A percentile compares a stretch with the other conserved stretches of the same genome.
Conservation (phyloP, 208 protist species). For the Acanthamoeba healyi region DNA sequence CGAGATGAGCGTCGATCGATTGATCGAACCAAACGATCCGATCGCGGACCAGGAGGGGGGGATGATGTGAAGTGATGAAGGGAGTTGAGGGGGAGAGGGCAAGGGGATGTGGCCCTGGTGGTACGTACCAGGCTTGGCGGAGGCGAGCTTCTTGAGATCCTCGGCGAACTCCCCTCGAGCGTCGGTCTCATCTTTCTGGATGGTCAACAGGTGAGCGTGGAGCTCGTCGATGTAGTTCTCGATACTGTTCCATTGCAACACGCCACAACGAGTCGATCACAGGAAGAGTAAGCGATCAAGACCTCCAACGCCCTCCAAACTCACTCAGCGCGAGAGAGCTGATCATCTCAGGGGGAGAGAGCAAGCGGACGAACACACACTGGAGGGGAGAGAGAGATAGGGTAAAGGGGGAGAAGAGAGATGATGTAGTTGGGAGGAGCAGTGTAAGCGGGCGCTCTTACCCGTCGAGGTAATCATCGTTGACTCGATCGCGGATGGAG, state of each 20-base stretch:
- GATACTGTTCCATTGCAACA: neutral
- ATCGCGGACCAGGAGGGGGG: neutral
- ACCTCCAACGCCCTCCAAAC: too few species aligned
- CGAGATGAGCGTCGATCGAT: neutral
- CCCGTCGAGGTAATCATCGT: slow-evolving; percentile 59
- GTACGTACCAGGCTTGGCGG: slow-evolving; percentile 2
- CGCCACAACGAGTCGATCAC: too few species aligned
- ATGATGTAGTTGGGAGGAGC: neutral
- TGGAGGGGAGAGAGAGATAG: neutral
- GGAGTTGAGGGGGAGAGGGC: too few species aligned
- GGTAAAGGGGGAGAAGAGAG: neutral
- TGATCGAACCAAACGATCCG: neutral
- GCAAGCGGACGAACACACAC: too few species aligned
- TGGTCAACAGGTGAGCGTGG: slow-evolving; percentile 43
- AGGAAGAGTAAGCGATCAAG: neutral
- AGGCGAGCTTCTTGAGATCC: slow-evolving; percentile 8
- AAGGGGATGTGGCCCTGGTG: too few species aligned
- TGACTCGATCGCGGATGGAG: slow-evolving; percentile 32
- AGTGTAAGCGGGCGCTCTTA: neutral
- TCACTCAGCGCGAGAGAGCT: too few species aligned
- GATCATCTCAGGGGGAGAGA: too few species aligned
- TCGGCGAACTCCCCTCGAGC: slow-evolving; percentile 37
- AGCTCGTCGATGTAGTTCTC: slow-evolving; percentile 49
- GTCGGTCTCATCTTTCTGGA: slow-evolving; percentile 49
- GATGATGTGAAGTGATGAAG: too few species aligned